Evolutionary conservation across 805 yeast genomes (phyloP).

Genomic region (Candida ortonii): DNA sequence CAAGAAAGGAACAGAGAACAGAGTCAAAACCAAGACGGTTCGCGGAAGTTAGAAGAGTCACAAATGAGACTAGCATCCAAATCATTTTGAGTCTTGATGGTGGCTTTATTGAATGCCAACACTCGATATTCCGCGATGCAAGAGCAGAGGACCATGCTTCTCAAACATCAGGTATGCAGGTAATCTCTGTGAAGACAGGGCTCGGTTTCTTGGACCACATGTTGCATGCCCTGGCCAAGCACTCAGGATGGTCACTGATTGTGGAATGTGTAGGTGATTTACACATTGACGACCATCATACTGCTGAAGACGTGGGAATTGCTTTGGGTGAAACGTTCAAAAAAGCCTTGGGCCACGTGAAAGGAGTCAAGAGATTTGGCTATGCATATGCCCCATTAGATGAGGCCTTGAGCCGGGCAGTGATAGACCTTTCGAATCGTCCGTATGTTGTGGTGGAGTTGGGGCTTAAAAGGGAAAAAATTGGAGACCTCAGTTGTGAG

Average conservation of each 20-base stretch:
- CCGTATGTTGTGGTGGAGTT: conserved; percentile 89
- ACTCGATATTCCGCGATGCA: conserved; percentile 47
- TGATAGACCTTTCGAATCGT: conserved; percentile 90
- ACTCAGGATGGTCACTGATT: conserved; percentile 90
- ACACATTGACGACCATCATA: conserved; percentile 96
- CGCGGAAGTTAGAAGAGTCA: conserved; percentile 61
- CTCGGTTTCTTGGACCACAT: conserved; percentile 95
- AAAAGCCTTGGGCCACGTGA: conserved; percentile 81
- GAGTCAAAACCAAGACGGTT: conserved; percentile 22
- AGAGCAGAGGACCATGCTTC: conserved; percentile 50
- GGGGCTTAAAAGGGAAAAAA: conserved; percentile 86
- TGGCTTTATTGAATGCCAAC: conserved; percentile 64
- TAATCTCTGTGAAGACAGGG: conserved; percentile 82
- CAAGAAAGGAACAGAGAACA: neutral
- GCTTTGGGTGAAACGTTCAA: conserved; percentile 89
- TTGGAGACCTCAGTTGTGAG: conserved; percentile 89
- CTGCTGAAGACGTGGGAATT: conserved; percentile 93
- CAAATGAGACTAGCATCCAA: conserved; percentile 93
- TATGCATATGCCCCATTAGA: conserved; percentile 92
- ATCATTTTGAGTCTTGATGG: conserved; percentile 83
- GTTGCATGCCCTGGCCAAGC: conserved; percentile 96
- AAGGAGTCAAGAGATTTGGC: conserved; percentile 92
- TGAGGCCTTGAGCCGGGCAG: conserved; percentile 93
- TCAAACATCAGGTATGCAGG: conserved; percentile 68
- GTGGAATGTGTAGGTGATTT: conserved; percentile 91